phyloP scores from a whole-genome alignment of 768 basidiomycete species.

The Boletellus ananas region DNA sequence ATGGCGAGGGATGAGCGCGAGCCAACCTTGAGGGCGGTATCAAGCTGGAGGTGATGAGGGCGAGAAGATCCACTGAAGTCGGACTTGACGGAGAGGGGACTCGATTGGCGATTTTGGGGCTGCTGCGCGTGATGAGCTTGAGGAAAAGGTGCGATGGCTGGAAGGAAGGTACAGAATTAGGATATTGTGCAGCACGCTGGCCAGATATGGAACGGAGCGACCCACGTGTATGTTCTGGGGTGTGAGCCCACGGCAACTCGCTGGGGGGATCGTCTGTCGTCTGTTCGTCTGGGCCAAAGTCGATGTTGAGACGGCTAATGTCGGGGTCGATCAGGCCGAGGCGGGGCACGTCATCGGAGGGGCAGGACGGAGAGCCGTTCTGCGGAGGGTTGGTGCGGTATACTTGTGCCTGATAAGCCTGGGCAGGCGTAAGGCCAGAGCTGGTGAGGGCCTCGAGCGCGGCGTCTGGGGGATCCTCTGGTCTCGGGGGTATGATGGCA shows the following conservation, averaged over 20 bases:
- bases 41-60: slow-evolving; percentile 56
- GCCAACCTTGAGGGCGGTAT: slow-evolving; percentile 43
- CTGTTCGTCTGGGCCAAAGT: slow-evolving; percentile 41
- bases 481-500: slow-evolving; percentile 44
- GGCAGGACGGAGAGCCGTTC: slow-evolving; percentile 27
- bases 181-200: slow-evolving; percentile 23
- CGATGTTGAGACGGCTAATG: slow-evolving; percentile 55
- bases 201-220: slow-evolving; percentile 29
- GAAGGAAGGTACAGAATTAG: slow-evolving; percentile 21
- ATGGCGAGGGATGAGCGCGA: slow-evolving; percentile 41
- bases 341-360: slow-evolving; percentile 33
- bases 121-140: slow-evolving; percentile 24
- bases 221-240: slow-evolving; percentile 43
- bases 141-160: slow-evolving; percentile 25
- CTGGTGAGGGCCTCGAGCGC: slow-evolving; percentile 41
- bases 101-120: slow-evolving; percentile 28
- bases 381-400: slow-evolving; percentile 44
- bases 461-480: slow-evolving; percentile 49
- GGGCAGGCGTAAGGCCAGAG: slow-evolving; percentile 66
- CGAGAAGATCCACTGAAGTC: slow-evolving; percentile 35
- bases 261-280: slow-evolving; percentile 42
- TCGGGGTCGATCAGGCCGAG: slow-evolving; percentile 50
- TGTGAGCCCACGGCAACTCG: slow-evolving; percentile 55
- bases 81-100: slow-evolving; percentile 40
- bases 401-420: slow-evolving; percentile 78